Evolutionary conservation across 2,329 filamentous ascomycete genomes (phyloP), one percentile per base, ranked within the genome.

Genomic region (Aspergillus puulaauensis): DNA sequence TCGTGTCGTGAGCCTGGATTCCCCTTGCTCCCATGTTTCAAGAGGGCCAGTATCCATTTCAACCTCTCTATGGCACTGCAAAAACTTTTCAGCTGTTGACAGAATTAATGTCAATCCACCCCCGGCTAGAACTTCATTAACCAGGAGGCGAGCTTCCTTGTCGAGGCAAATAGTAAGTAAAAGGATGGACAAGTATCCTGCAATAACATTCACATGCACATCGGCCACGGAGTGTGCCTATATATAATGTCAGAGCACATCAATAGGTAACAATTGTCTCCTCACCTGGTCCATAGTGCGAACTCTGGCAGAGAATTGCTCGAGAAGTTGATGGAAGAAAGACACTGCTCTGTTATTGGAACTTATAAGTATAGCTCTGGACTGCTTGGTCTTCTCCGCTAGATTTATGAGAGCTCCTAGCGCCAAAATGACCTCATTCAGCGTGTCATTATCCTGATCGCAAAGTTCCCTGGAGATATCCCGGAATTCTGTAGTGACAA

Each of bases 321-420:
- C 75, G 33, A 90, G 79, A 37, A 96, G 79, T 50, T 75, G 75
- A 49, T 86, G 81, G 37, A 92, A 74, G 7, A 85, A 78, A 67
- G 71, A 75, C 57, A 69, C 67, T 40, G 62, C 73, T 54, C 69
- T 73, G 56, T 47, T 58, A 74, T 68, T 54, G 61, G 73, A 63
- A 60, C 70, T 60, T 68, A 84, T 63, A 72, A 82, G 68, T 73
- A 78, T 60, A 67, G 77, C 72, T 53, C 87, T 81, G 12, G 89
- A 87, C 21, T 80, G 72, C 15, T 86, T 79, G 67, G 87, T 91
- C 69, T 91, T 88, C 71, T 96, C 92, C 8, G 90, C 85, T 54
- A 97, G 83, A 68, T 97, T 97, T 73, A 96, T 96, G 74, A 93
- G 84, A 21, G 91, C 85, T 0, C 91, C 93, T 40, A 96, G 79